Base-by-base conservation (phyloP, 1,139 yeast species). In the Entelexis paramagnoliae region DNA sequence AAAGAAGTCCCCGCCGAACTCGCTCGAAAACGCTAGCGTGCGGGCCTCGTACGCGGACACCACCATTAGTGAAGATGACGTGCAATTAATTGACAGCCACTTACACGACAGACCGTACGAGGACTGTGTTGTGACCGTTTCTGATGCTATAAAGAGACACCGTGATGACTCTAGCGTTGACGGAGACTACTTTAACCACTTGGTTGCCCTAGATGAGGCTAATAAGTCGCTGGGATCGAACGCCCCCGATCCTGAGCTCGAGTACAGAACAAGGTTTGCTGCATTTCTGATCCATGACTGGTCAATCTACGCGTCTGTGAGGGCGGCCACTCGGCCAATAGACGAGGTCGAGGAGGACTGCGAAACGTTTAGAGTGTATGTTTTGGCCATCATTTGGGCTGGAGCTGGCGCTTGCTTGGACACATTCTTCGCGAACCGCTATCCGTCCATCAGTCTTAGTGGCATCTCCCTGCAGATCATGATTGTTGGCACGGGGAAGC, bases 391-490 rank as follows among this genome's bases (percentile, higher is more conserved):
- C 11, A 57, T 79, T 43, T 79, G 82, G 81, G 67, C 76, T 29
- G 71, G 72, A 22, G 63, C 79, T 22, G 80, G 81, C 17, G 66
- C 80, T 26, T 77, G 74, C 41, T 69, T 79, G 54, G 78, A 78
- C 59, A 77, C 76, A 55, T 77, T 78, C 60, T 79, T 80, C 57
- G 61, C 70, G 3, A 77, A 77, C 53, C 73, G 84, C 64, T 68
- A 68, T 59, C 83, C 81, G 4, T 47, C 66, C 8, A 76, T 79
- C 51, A 49, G 68, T 4, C 63, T 79, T 26, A 54, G 67, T 10
- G 58, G 79, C 13, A 63, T 75, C 35, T 76, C 79, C 30, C 69
- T 76, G 50, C 83, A 80, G 61, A 65, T 79, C 52, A 68, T 80
- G 49, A 63, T 79, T 49, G 75, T 72, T 57, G 79, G 81, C 8